These are phyloP conservation scores for Wickerhamiella domercqiae DNA, from an alignment of 805 yeast genomes.

Conservation along the genomic window DNA sequence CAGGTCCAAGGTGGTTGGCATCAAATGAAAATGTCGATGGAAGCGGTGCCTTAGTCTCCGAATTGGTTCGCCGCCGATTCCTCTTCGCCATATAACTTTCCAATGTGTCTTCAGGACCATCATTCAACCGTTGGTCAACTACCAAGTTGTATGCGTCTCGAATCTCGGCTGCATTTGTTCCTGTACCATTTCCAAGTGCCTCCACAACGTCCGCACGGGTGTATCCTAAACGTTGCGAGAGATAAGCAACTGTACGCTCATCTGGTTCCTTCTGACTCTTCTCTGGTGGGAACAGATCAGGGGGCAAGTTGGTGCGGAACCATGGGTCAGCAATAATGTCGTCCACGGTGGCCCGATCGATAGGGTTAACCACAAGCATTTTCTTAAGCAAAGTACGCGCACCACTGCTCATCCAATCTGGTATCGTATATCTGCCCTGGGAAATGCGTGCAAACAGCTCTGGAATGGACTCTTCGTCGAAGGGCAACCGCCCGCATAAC, in stretches of 20 bases:
- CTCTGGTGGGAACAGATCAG: constrained; percentile 54
- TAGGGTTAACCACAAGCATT: constrained; percentile 90
- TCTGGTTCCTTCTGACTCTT: constrained; percentile 30
- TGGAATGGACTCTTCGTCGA: constrained; percentile 92
- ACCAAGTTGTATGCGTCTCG: constrained; percentile 74
- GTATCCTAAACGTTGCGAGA: constrained; percentile 77
- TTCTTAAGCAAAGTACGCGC: constrained; percentile 69
- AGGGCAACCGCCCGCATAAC: constrained; percentile 91
- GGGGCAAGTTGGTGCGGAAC: constrained; percentile 72
- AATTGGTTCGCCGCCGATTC: constrained; percentile 7
- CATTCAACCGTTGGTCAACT: constrained; percentile 60
- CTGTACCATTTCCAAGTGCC: constrained; percentile 33
- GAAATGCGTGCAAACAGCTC: constrained; percentile 83
- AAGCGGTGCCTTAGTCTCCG: constrained; percentile 15
- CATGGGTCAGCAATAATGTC: constrained; percentile 90
- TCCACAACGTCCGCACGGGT: constrained; percentile 60
- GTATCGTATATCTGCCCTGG: constrained; percentile 83
- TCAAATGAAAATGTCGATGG: constrained; percentile 28
- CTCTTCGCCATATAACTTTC: constrained; percentile 15
- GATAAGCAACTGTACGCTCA: constrained; percentile 58
- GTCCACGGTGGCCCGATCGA: constrained; percentile 81
- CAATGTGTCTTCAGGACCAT: constrained; percentile 19
- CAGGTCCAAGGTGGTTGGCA: constrained; percentile 24
- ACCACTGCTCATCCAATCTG: constrained; percentile 71
- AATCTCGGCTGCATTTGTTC: constrained; percentile 43